Conservation (phyloP, 352 stramenopile genomes). For the Phytopythium boreale region DNA sequence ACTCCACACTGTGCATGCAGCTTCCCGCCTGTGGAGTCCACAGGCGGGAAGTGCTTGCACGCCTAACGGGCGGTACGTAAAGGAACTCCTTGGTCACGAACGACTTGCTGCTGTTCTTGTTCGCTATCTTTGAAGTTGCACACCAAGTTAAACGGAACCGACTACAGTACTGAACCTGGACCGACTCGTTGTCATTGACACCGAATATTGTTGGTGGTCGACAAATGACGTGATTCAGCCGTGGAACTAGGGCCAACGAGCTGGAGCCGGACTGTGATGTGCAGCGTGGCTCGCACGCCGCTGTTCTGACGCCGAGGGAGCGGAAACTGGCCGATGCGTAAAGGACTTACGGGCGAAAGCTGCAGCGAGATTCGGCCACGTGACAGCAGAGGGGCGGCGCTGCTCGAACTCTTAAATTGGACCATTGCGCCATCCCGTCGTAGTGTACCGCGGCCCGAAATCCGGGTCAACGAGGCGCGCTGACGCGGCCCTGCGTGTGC, state of each 20-base stretch:
- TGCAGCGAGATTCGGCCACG: no score
- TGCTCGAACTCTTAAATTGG: no score
- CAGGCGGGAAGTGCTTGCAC: no score
- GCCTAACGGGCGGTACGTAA: no score
- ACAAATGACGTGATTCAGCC: background rate
- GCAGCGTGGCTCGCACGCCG: background rate
- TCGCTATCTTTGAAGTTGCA: slow-evolving; percentile 1
- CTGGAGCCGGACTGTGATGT: background rate
- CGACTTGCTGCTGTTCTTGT: background rate
- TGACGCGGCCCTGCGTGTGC: no score
- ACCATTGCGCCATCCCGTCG: no score
- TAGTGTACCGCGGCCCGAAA: no score
- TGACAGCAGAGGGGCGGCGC: no score
- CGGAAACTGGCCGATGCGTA: background rate
- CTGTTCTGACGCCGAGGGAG: no score
- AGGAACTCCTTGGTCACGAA: background rate
- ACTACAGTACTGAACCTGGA: background rate
- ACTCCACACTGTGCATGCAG: no score
- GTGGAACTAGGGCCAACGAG: background rate
- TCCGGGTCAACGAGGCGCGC: no score
- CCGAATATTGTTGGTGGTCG: background rate
- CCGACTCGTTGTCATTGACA: background rate
- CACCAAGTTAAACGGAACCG: background rate
- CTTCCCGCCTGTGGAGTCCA: no score
- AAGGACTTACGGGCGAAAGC: background rate